A percentile compares a stretch with the other conserved stretches of the same genome.
Conservation (phyloP, 495 filamentous ascomycete species). For the Daldinia loculata region DNA sequence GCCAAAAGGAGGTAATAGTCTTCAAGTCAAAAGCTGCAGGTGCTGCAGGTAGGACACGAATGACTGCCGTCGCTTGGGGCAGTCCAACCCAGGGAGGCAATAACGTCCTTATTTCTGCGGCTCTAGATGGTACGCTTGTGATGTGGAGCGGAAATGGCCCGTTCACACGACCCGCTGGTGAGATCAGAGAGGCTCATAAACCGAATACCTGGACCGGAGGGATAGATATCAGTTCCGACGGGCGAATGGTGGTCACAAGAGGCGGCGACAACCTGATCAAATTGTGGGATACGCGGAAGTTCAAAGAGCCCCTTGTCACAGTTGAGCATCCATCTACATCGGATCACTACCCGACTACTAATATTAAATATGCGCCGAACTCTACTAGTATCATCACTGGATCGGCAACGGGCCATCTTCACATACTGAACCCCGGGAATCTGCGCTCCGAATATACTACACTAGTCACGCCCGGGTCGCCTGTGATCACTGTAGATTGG, state of each 20-base stretch:
- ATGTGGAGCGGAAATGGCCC: conserved; percentile 93
- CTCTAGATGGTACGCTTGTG: conserved; percentile 87
- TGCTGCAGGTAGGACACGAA: conserved; percentile 87
- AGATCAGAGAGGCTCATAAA: conserved; percentile 85
- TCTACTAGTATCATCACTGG: conserved; percentile 86
- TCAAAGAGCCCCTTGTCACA: conserved; percentile 84
- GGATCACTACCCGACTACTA: conserved; percentile 79
- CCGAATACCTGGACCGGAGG: conserved; percentile 91
- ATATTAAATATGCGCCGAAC: conserved; percentile 88
- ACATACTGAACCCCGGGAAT: conserved; percentile 93
- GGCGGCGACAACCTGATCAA: conserved; percentile 86
- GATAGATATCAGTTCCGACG: conserved; percentile 90
- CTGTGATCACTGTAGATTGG: conserved; percentile 87
- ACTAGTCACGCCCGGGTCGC: conserved; percentile 80
- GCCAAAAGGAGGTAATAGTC: conserved; percentile 91
- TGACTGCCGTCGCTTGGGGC: conserved; percentile 95
- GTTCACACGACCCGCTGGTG: conserved; percentile 82
- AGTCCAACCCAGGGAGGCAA: conserved; percentile 75
- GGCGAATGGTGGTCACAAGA: conserved; percentile 84
- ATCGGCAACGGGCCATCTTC: conserved; percentile 83
- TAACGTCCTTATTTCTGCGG: conserved; percentile 84
- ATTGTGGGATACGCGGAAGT: conserved; percentile 96
- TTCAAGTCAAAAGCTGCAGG: conserved; percentile 89
- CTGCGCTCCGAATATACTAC: conserved; percentile 84
- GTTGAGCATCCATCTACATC: conserved; percentile 85